These are phyloP conservation scores for Melampsora larici-populina DNA, from an alignment of 1,284 basidiomycete species.

Conservation along the genomic window DNA sequence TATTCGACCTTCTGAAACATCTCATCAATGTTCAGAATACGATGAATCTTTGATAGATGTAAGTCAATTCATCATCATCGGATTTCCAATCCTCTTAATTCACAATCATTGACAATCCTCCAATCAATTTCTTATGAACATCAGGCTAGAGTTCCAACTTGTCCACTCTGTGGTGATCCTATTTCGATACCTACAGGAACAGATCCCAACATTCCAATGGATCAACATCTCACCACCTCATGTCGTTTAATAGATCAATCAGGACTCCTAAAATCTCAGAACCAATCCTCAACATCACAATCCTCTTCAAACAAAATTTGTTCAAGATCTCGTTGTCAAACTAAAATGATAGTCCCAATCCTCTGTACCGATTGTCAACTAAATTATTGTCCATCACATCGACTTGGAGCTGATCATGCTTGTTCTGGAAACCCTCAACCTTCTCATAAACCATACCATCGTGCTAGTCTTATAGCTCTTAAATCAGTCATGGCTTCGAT, in stretches of 20 bases:
- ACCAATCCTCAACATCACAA: background rate
- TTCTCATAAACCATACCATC: background rate
- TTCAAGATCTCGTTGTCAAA: conserved; percentile 23
- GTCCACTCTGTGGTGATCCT: conserved; percentile 4
- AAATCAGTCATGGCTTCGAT: background rate
- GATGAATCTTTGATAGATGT: conserved; percentile 11
- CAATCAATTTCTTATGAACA: background rate
- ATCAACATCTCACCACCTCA: background rate
- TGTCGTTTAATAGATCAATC: background rate
- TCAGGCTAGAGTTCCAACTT: background rate
- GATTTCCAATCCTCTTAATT: background rate
- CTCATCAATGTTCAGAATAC: background rate
- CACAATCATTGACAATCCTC: background rate
- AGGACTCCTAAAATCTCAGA: background rate
- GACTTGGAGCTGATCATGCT: conserved; percentile 36
- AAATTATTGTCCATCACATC: conserved; percentile 36
- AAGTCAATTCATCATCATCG: background rate
- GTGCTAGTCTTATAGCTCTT: background rate
- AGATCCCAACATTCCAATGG: conserved; percentile 6
- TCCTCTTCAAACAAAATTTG: conserved; percentile 1
- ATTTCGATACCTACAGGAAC: background rate
- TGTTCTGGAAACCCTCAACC: conserved; percentile 8
- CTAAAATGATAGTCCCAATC: conserved; percentile 31
- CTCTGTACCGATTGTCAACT: conserved; percentile 25
- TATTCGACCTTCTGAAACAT: background rate